Percentiles rank a stretch among this genome's conserved stretches.
phyloP scores from a whole-genome alignment of 768 basidiomycete genomes.

The Lentinula edodes region DNA sequence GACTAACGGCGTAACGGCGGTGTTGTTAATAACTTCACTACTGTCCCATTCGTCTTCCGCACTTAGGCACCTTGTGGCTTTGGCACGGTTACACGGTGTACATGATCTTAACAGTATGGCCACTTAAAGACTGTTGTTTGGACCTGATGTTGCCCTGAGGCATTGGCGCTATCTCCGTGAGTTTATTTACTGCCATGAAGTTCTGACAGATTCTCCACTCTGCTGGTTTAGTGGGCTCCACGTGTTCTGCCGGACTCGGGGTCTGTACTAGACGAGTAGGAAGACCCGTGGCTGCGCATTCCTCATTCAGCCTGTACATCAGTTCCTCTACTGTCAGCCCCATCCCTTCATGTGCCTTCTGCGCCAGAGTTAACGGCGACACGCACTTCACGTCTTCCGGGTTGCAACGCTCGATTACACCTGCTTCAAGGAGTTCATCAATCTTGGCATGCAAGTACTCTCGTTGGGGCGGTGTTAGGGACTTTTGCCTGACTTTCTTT shows the following conservation, averaged over 20 bases:
- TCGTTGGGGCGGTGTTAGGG: constrained; percentile 24
- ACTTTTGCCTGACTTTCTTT: constrained; percentile 24
- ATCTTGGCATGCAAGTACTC: constrained; percentile 23
- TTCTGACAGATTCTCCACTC: constrained; percentile 22
- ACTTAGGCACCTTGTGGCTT: no score
- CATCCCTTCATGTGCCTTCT: constrained; percentile 26
- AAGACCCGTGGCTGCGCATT: constrained; percentile 20
- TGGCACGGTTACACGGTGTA: no score
- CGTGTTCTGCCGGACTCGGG: constrained; percentile 15
- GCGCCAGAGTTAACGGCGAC: constrained; percentile 25
- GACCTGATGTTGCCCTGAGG: no score
- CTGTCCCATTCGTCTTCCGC: no score
- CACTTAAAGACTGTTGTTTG: no score
- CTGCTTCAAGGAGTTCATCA: constrained; percentile 26
- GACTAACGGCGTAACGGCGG: no score
- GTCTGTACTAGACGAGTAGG: constrained; percentile 6
- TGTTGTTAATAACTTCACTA: no score
- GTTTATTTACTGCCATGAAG: constrained; percentile 13
- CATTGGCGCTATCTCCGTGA: neutral
- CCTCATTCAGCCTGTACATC: constrained; percentile 24
- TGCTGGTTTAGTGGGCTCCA: no score
- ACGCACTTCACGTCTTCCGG: constrained; percentile 29
- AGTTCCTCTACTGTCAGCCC: constrained; percentile 29
- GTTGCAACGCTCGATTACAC: constrained; percentile 22
- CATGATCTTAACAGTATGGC: no score